Base-by-base conservation (phyloP, 1,139 yeast genomes). In the Wickerhamomyces sp. region DNA sequence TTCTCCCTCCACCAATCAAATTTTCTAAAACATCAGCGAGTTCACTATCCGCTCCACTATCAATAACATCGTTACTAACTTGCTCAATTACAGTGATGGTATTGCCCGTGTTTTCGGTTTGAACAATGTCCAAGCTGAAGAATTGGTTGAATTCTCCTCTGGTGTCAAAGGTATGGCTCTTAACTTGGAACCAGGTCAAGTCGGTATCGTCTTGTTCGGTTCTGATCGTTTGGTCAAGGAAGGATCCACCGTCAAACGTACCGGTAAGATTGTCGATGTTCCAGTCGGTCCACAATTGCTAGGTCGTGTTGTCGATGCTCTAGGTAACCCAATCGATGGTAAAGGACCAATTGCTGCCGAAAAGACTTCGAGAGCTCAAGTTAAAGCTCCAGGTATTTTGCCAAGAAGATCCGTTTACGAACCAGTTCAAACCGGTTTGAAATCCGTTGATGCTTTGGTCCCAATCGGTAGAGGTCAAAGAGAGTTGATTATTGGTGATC, bases 131-230 rank as follows among this genome's bases (percentile, higher is more conserved):
- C 97, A 91, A 79, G 98, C 98, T 64, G 98, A 91, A 76, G 99
- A 93, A 75, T 81, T 93, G 70, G 97, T 93, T 61, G 98, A 93
- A 75, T 93, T 93, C 77, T 77, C 96, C 46, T 88, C 98, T 44
- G 98, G 99, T 78, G 97, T 91, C 61, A 88, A 89, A 75, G 99
- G 98, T 84, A 93, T 93, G 99, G 98, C 98, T 62, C 80, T 93
- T 68, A 93, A 93, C 83, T 85, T 93, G 82, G 98, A 93, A 75
- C 95, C 98, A 59, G 96, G 95, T 69, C 97, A 91, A 75, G 98
- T 93, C 70, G 99, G 99, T 86, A 80, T 91, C 65, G 99, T 93
- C 75, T 78, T 93, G 73, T 93, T 93, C 78, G 98, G 98, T 76
- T 89, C 97, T 53, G 99, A 93, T 71, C 82, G 96, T 70, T 78